Base-by-base conservation (phyloP, 495 filamentous ascomycete genomes). In the Hypoxylon intermedium region DNA sequence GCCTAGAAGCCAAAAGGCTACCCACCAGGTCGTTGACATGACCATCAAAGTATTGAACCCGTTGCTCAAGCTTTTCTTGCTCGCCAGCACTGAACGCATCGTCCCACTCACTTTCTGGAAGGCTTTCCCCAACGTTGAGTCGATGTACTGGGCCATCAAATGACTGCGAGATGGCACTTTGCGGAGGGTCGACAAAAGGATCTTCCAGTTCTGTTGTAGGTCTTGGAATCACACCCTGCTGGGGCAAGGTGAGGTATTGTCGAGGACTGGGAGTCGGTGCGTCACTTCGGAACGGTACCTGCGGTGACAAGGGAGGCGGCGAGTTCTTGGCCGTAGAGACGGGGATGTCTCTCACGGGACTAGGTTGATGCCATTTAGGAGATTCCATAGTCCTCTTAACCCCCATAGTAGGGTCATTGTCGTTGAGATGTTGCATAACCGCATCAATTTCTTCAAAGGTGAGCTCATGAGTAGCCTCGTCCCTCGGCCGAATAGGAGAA, bases 81-180 rank as follows among this genome's bases (percentile, higher is more conserved):
- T 96, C 92, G 18, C 85, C 85, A 5, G 89, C 89, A 20, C 88
- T 91, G 55, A 97, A 83, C 48, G 88, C 86, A 70, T 90, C 89
- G 62, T 93, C 89, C 94, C 94, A 98, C 68, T 97, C 93, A 59
- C 90, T 96, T 58, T 85, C 79, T 33, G 89, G 88, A 9, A 86
- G 73, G 53, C 89, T 83, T 15, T 83, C 80, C 20, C 71, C 79
- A 34, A 80, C 86, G 58, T 90, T 85, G 34, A 93, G 79, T 47
- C 84, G 83, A 46, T 87, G 86, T 26, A 90, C 74, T 24, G 83
- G 78, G 0, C 85, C 85, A 12, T 85, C 79, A 37, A 79, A 55
- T 1, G 70, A 68, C 65, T 66, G 68, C 21, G 67, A 70, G 18
- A 67, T 24, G 42, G 65, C 65, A 30, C 72, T 75, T 7, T 67